phyloP scores from a whole-genome alignment of 495 filamentous ascomycete genomes.

The Tuber borchii region DNA sequence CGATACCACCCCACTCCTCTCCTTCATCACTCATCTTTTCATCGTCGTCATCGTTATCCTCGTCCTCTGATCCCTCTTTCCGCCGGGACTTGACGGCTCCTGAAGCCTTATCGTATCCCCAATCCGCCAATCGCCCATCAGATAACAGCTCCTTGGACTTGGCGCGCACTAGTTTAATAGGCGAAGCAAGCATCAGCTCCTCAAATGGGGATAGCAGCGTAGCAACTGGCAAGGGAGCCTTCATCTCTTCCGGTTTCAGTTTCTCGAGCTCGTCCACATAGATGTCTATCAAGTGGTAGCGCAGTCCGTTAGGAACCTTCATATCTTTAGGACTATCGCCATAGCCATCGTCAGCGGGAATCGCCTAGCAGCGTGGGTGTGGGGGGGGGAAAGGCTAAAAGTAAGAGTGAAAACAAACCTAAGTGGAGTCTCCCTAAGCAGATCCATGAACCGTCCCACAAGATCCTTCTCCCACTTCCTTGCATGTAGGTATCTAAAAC shows the following conservation, averaged over 20 bases:
- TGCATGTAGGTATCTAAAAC: conserved; percentile 53
- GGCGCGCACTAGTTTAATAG: conserved; percentile 63
- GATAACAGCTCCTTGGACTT: conserved; percentile 64
- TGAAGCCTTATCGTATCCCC: conserved; percentile 26
- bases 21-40: conserved; percentile 34
- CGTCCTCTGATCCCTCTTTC: conserved; percentile 41
- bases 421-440: conserved; percentile 46
- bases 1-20: conserved; percentile 45
- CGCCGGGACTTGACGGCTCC: conserved; percentile 11
- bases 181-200: conserved; percentile 52
- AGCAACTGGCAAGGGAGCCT: conserved; percentile 49
- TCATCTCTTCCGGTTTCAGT: conserved; percentile 47
- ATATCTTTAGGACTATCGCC: conserved; percentile 41
- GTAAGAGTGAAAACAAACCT: conserved; percentile 19
- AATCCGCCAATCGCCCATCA: conserved; percentile 62
- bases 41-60: conserved; percentile 51
- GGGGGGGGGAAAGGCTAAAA: background rate
- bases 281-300: conserved; percentile 83
- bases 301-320: conserved; percentile 68
- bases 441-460: conserved; percentile 28
- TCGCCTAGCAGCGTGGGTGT: conserved; percentile 29
- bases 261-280: conserved; percentile 82
- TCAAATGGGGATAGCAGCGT: conserved; percentile 56
- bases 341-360: background rate
- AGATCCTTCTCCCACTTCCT: conserved; percentile 42